Evolutionary conservation across 2,329 filamentous ascomycete genomes (phyloP), one percentile per base, ranked within the genome.

Genomic region (Aspergillus sp.): DNA sequence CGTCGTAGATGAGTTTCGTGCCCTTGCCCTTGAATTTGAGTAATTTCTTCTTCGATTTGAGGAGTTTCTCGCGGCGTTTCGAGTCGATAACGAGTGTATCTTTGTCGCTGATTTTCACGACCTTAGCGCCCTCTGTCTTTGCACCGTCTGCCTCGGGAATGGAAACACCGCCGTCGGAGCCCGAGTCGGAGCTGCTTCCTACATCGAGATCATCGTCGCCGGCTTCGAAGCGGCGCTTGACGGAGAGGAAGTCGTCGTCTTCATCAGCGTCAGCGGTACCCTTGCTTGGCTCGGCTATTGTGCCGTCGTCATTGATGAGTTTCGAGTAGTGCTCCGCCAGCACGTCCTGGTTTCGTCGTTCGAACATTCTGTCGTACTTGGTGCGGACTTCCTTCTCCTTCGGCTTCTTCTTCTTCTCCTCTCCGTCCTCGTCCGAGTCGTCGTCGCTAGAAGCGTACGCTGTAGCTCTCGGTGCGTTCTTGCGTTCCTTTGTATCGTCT

Each of bases 311-410:
- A 54, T 84, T 84, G 63, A 98, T 88, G 65, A 99, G 85, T 72
- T 94, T 97, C 62, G 88, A 87, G 81, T 97, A 98, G 79, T 99
- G 95, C 59, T 90, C 88, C n/a, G 94, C 93, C 66, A 99, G 80
- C 34, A 99, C 91, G 73, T 97, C 93, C 78, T 98, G 94, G 78
- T 99, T 99, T 69, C 90, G 91, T 63, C 95, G 86, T 81, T 97
- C 94, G 77, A 98, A 97, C 95, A 99, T 98, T 69, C 92, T 90
- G 77, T 99, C 93, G 75, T 96, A 96, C 77, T 97, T 98, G 34
- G 96, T 99, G 64, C 93, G 87, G 19, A 97, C 91, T 69, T 74
- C 69, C 43, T 68, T 69, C 53, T 88, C 86, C 11, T 84, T 82
- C 79, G 91, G 89, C 78, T 89, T 87, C 75, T 86, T 87, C 61